Base-by-base conservation (phyloP, 768 basidiomycete genomes). In the Lentinula guzmanii region DNA sequence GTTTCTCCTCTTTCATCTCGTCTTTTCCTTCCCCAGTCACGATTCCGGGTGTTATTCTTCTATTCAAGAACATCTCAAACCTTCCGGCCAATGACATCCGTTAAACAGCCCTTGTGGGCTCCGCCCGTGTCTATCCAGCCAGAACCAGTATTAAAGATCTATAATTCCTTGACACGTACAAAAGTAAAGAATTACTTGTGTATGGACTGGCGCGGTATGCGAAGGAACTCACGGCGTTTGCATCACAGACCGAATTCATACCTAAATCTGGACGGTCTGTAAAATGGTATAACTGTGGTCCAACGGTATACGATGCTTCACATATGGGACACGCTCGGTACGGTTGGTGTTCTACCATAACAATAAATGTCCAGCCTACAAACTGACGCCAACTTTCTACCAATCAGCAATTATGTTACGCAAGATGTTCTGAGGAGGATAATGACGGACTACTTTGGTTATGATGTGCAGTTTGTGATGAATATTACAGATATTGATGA, bases 241-340 rank as follows among this genome's bases (percentile, higher is more conserved):
- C 21, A 13, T 50, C 50, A 9, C 68, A 95, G 92, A 88, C 84
- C 57, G 87, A 89, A 63, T 94, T 96, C 67, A 74, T 89, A 41
- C 86, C 93, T 5, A 78, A 70, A 56, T 76, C 83, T 63, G 89
- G 87, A 0, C 81, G 83, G 1, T 83, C 83, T 65, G 86, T 96
- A n/a, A 95, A 95, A 68, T 98, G 95, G 95, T 98, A 99, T 72
- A 98, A 97, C 72, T 99, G 97, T 69, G 96, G 97, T 9, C 96
- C 97, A 16, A 99, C 97, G 0, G 97, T 99, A 8, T 99, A 99
- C 72, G 97, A 99, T 79, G 86, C 94, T 11, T 90, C 93, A 45
- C 97, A 99, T 73, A 94, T 99, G 92, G 97, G 97, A 5, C 97
- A 99, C 77, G 97, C 97, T 6, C 86, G 95, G 94, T 96, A 70